phyloP scores from a whole-genome alignment of 768 basidiomycete species.

The Suillus lakei region DNA sequence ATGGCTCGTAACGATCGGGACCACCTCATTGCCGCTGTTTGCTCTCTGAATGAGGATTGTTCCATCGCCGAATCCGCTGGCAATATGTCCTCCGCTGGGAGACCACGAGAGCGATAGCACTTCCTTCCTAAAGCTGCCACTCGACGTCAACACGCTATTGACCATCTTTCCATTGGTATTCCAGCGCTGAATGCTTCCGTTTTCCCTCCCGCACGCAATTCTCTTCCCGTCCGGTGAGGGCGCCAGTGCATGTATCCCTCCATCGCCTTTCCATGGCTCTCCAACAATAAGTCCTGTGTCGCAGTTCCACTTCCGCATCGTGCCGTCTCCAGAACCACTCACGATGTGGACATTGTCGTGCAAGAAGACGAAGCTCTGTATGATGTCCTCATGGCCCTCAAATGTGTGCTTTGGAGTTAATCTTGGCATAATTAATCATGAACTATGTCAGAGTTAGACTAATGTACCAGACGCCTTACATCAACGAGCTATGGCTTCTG shows the following conservation, averaged over 20 bases:
- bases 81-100: neutral
- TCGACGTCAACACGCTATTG: too few relatives aligned
- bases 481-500: too few relatives aligned
- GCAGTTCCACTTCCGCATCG: too few relatives aligned
- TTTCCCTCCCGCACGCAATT: neutral
- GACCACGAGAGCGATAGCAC: conserved; percentile 4
- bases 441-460: too few relatives aligned
- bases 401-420: neutral
- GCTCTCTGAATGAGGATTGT: neutral
- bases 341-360: too few relatives aligned
- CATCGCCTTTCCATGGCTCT: neutral
- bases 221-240: neutral
- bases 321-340: too few relatives aligned
- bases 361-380: too few relatives aligned
- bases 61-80: neutral
- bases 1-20: neutral
- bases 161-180: neutral
- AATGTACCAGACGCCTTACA: too few relatives aligned
- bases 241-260: neutral
- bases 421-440: too few relatives aligned
- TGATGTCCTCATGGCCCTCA: too few relatives aligned
- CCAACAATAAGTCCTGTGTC: neutral
- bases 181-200: neutral
- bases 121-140: too few relatives aligned
- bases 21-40: neutral